Evolutionary conservation across 441 rosid species (phyloP).

Genomic region (Eutrema salsugineum): DNA sequence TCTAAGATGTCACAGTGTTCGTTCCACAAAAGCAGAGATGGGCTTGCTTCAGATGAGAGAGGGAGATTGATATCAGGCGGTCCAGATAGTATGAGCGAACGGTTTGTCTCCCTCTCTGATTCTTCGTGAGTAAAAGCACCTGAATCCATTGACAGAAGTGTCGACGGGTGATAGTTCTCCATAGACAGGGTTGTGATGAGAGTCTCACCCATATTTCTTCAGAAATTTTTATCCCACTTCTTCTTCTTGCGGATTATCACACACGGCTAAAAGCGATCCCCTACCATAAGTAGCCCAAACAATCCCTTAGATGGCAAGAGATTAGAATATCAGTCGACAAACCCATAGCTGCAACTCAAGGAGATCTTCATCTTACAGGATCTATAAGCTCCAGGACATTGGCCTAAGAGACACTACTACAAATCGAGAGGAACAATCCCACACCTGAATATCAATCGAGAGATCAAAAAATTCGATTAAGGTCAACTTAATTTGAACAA

Average conservation of each 20-base stretch:
- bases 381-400: conserved; percentile 29
- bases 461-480: conserved; percentile 12
- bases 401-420: conserved; percentile 22
- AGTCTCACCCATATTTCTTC: conserved; percentile 60
- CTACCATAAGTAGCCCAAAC: conserved; percentile 13
- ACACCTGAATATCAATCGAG: conserved; percentile 47
- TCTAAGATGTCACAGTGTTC: conserved; percentile 72
- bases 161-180: conserved; percentile 85
- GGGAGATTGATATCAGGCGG: conserved; percentile 93
- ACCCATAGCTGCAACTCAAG: conserved; percentile 65
- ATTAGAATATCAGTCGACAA: conserved; percentile 63
- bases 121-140: conserved; percentile 72
- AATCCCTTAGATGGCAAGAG: conserved; percentile 5
- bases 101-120: conserved; percentile 63
- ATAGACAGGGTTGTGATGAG: conserved; percentile 60
- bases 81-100: conserved; percentile 48
- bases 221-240: neutral
- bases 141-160: conserved; percentile 85
- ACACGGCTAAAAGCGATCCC: conserved; percentile 19
- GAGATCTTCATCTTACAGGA: conserved; percentile 58
- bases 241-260: conserved; percentile 17
- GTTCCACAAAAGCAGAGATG: conserved; percentile 63
- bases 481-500: neutral
- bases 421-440: conserved; percentile 31
- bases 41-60: conserved; percentile 62